A percentile compares a stretch with the other conserved stretches of the same genome.
Conservation (phyloP, 371 early-diverging fungal genomes). For the Mortierella sp. region DNA sequence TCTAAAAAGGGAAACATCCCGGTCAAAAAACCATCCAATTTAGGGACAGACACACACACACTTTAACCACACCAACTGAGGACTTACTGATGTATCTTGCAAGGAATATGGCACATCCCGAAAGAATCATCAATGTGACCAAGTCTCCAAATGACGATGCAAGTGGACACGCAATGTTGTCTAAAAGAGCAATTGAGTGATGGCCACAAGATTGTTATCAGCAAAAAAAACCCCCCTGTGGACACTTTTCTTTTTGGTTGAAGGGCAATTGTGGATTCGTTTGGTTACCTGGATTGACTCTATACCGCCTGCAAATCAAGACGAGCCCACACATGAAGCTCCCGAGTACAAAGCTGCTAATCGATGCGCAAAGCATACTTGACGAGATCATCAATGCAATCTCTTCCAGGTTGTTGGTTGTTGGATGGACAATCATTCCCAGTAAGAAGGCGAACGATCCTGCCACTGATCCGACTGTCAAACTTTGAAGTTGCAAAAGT, state of each 20-base stretch:
- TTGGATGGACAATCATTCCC: slow-evolving; percentile 66
- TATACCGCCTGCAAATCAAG: slow-evolving; percentile 64
- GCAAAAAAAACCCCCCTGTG: no score
- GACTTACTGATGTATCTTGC: slow-evolving; percentile 59
- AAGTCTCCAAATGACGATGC: slow-evolving; percentile 82
- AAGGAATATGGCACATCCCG: slow-evolving; percentile 61
- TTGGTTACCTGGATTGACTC: slow-evolving; percentile 72
- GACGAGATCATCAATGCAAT: slow-evolving; percentile 74
- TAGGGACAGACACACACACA: no score
- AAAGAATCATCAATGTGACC: slow-evolving; percentile 73
- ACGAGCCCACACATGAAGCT: slow-evolving; percentile 77
- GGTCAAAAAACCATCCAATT: background rate
- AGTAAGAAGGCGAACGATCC: slow-evolving; percentile 74
- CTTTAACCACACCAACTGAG: background rate
- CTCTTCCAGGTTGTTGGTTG: slow-evolving; percentile 59
- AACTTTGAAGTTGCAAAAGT: slow-evolving; percentile 74
- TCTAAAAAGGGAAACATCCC: slow-evolving; percentile 1
- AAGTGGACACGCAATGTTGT: slow-evolving; percentile 76
- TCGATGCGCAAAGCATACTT: slow-evolving; percentile 74
- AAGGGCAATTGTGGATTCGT: no score
- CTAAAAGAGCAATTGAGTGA: no score
- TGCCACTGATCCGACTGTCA: slow-evolving; percentile 75
- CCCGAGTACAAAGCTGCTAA: slow-evolving; percentile 80
- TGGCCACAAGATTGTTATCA: no score
- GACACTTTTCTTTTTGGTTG: no score